Conservation (phyloP, 176 grass and related monocot species). For the Avena eriantha region DNA sequence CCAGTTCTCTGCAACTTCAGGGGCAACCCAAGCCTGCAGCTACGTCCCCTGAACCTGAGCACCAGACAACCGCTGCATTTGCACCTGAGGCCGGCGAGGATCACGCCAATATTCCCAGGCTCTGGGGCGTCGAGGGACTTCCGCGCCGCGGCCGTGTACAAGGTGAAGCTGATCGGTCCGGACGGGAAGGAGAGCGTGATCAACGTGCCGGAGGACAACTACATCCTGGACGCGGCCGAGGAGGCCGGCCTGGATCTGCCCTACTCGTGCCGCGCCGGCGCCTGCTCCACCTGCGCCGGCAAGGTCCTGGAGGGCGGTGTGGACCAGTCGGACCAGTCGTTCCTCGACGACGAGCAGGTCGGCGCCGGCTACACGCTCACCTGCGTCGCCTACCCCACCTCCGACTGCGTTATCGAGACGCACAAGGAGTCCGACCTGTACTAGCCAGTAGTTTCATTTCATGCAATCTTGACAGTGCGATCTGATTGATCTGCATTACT, state of each 20-base stretch:
- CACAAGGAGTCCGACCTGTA: conserved; percentile 78
- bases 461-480: too few relatives aligned
- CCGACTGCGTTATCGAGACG: conserved; percentile 78
- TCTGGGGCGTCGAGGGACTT: not conserved
- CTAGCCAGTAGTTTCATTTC: not conserved
- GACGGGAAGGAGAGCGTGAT: conserved; percentile 60
- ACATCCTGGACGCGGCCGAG: conserved; percentile 73
- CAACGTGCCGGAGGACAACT: conserved; percentile 57
- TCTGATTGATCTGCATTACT: not conserved
- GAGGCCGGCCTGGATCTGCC: conserved; percentile 54
- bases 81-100: conserved; percentile 18
- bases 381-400: conserved; percentile 73
- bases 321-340: conserved; percentile 77
- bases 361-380: conserved; percentile 64
- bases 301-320: conserved; percentile 63
- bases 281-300: conserved; percentile 74
- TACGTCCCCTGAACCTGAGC: conserved; percentile 14
- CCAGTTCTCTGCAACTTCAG: conserved; percentile 37
- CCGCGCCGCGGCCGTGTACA: conserved; percentile 52
- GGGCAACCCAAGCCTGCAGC: not conserved
- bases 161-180: conserved; percentile 62
- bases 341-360: conserved; percentile 66
- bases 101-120: not conserved
- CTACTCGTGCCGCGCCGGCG: conserved; percentile 74
- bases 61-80: not conserved